Evolutionary conservation across 208 protist genomes (phyloP), one percentile per base, ranked within the genome.

Genomic region (Acanthamoeba triangularis): DNA sequence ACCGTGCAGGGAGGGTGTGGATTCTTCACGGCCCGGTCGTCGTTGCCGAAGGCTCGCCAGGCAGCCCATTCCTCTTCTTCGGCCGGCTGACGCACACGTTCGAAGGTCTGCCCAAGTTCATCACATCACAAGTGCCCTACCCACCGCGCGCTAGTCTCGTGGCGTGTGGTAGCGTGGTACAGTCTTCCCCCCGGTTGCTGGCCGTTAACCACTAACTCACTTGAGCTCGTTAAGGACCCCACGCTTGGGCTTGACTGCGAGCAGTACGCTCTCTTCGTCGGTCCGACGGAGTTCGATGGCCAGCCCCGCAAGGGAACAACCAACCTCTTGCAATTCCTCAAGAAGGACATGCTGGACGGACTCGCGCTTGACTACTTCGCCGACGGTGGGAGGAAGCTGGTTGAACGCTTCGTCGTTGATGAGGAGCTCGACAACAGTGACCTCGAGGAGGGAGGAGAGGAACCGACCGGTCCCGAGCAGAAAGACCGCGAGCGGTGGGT

Each of bases 81-180:
- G 80, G 80, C 44, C 28, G n/a, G 6, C 52, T 88, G 80, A 37
- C 41, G 20, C 52, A 88, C 52, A 88, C 80, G 25, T 49, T 6
- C 14, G 80, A 88, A 28, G 80, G 80, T 7, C 80, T 88, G 49
- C 80, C 80, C 80, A 88, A 88, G 49, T 88, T 88, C 28, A 16
- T 88, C n/a, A 88, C 80, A 1, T 63, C 80, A 0, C 80, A 63
- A 18, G 47, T 88, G 20, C 47, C 80, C 49, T 30, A 37, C 25
- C 80, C 80, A 41, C 80, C 80, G 35, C 80, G 20, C 49, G 44
- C 80, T n/a, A 7, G 4, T 63, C 52, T 88, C 44, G 80, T 88
- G 49, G 65, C 41, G 28, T 88, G 80, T 23, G 23, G 14, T 49
- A 30, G 80, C 30, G 16, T 63, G 41, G 49, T 88, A 54, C n/a